Evolutionary conservation across 495 filamentous ascomycete genomes (phyloP).

Genomic region (Pseudoneurospora amorphoporcata): DNA sequence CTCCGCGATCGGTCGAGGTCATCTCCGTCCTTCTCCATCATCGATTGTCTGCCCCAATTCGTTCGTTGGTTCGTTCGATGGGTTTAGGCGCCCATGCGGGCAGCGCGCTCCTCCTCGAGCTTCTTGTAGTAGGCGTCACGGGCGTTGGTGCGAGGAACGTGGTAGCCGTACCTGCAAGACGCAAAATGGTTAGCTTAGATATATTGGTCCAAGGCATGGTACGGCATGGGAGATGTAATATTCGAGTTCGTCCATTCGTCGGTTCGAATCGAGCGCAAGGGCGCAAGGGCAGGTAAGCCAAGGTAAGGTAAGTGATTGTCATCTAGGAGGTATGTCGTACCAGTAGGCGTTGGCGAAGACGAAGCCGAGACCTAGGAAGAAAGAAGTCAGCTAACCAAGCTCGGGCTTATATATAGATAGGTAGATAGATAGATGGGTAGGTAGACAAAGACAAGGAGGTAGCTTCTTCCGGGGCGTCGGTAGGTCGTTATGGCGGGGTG

Average conservation of each 20-base stretch:
- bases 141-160: slow-evolving; percentile 39
- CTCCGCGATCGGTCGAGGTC: background rate
- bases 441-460: background rate
- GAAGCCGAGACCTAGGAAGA: slow-evolving; percentile 30
- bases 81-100: slow-evolving; percentile 14
- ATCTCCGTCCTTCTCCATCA: background rate
- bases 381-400: slow-evolving; percentile 1
- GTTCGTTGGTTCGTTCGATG: background rate
- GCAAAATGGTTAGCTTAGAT: slow-evolving; percentile 8
- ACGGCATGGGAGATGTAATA: background rate
- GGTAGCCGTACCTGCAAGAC: slow-evolving; percentile 38
- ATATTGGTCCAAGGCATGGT: background rate
- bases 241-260: background rate
- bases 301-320: background rate
- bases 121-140: slow-evolving; percentile 39
- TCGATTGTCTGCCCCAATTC: background rate
- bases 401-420: background rate
- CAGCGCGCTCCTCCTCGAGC: slow-evolving; percentile 37
- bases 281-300: background rate
- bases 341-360: slow-evolving; percentile 35
- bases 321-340: slow-evolving; percentile 21
- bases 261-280: background rate
- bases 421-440: background rate
- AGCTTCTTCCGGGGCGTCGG: background rate
- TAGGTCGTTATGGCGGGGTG: background rate